Conservation (phyloP, 495 filamentous ascomycete species). For the Penicillium angulare region DNA sequence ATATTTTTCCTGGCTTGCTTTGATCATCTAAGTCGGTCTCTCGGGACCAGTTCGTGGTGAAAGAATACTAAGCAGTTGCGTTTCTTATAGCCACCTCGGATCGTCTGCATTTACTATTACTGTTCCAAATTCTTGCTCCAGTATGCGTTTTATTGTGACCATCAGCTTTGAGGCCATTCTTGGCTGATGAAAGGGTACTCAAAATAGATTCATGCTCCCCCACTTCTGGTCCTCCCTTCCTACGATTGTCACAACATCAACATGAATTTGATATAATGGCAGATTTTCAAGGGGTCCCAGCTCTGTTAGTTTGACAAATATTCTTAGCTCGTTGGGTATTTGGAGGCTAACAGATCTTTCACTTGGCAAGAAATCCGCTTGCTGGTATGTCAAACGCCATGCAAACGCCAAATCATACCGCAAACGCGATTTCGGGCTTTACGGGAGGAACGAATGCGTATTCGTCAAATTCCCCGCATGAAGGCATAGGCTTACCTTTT, state of each 20-base stretch:
- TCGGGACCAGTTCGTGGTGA: constrained; percentile 13
- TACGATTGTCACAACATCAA: constrained; percentile 31
- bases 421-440: constrained; percentile 27
- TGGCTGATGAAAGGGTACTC: constrained; percentile 15
- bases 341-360: not conserved
- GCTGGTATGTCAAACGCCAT: constrained; percentile 33
- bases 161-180: not conserved
- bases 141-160: constrained; percentile 25
- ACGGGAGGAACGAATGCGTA: constrained; percentile 39
- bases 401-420: constrained; percentile 26
- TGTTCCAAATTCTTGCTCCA: constrained; percentile 46
- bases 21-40: not conserved
- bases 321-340: not conserved
- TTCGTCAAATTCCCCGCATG: constrained; percentile 33
- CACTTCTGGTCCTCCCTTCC: constrained; percentile 36
- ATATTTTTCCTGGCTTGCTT: constrained; percentile 6
- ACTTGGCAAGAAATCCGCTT: constrained; percentile 35
- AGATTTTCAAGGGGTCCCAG: constrained; percentile 40
- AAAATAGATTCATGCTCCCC: constrained; percentile 42
- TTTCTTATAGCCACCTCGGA: constrained; percentile 35
- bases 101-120: constrained; percentile 44
- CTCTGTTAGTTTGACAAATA: constrained; percentile 46
- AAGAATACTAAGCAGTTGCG: constrained; percentile 23
- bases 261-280: constrained; percentile 42
- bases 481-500: constrained; percentile 32